Evolutionary conservation across 2,329 filamentous ascomycete genomes (phyloP), one percentile per base, ranked within the genome.

Genomic region (Scedosporium minutisporum): DNA sequence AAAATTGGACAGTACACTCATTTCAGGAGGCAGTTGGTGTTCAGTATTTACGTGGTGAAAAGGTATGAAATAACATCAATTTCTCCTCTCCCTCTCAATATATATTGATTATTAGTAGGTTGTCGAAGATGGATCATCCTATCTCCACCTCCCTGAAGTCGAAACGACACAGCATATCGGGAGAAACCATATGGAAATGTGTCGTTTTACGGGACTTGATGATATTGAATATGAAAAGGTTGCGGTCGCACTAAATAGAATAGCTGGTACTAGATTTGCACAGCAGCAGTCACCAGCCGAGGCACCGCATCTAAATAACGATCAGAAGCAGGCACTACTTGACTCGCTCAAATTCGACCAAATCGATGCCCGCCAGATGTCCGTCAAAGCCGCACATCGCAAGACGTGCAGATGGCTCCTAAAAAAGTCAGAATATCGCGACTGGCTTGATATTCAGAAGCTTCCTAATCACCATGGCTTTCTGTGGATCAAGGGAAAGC

Each of bases 401-500:
- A 58, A 33, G 14, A 59, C 57, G 2, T 59, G 57, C 38, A 7
- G 18, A 21, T 59, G 57, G 57, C 18, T 59, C 9, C 57, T 59
- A 6, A 41, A 21, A 16, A 4, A 59, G n/a, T n/a, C 57, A 1
- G 33, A n/a, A 42, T 59, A 59, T 16, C 12, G 25, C 3, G 29
- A n/a, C 18, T 59, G 57, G 57, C 16, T 41, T 9, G 57, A 59
- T 44, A 3, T 7, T 14, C 12, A 9, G 38, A 55, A 14, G 51
- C 6, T 23, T 23, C 23, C 9, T 38, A n/a, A 59, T 25, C 57
- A 59, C 27, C 10, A 9, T 44, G 75, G 76, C 6, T 71, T 79
- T 33, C 64, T 80, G 3, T 79, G 77, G 77, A 77, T 81, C 60
- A 74, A 74, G 61, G 78, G 78, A 3, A 76, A 78, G 21, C 73